Evolutionary conservation across 2,329 filamentous ascomycete genomes (phyloP), one percentile per base, ranked within the genome.

Genomic region (Corinectria fuckeliana): DNA sequence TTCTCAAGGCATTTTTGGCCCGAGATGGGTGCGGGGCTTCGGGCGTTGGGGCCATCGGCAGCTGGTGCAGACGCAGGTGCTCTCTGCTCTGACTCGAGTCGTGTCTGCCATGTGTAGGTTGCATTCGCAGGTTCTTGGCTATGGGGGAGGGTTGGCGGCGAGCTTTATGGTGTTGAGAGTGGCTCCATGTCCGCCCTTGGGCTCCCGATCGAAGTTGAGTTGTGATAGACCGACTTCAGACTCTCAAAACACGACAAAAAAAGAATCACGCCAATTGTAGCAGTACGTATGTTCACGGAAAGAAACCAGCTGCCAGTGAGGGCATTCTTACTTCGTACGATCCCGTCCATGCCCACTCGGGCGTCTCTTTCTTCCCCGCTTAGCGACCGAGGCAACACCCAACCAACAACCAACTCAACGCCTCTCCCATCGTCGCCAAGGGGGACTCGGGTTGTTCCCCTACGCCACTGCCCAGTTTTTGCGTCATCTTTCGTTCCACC

Each of bases 1-100:
- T n/a, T n/a, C 42, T 69, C 57, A 61, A 58, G 28, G 26, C 26
- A 69, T 65, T 62, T 60, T 64, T 68, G 30, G 14, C 28, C 67
- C 67, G 67, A 69, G 56, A 45, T 26, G 58, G 61, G 32, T 53
- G 56, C 39, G 16, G 26, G 32, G 16, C 23, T 49, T 42, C 3
- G 50, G 20, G 30, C 30, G 18, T 13, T 45, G 18, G 38, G 47
- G 56, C 32, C 18, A 54, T 54, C 16, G 36, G 49, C 55, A 52
- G 21, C 26, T 38, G n/a, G 10, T 36, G 32, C 32, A 36, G 32
- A 9, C 10, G 32, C 7, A 34, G 32, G 13, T 34, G 6, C 5
- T 16, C 16, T 36, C 9, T 36, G 10, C n/a, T 36, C 6, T 16
- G 32, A 36, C n/a, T 36, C 32, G 32, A 18, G 32, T 36, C 32